Conservation (phyloP, 768 basidiomycete genomes). For the Leccinum pellstonianum region DNA sequence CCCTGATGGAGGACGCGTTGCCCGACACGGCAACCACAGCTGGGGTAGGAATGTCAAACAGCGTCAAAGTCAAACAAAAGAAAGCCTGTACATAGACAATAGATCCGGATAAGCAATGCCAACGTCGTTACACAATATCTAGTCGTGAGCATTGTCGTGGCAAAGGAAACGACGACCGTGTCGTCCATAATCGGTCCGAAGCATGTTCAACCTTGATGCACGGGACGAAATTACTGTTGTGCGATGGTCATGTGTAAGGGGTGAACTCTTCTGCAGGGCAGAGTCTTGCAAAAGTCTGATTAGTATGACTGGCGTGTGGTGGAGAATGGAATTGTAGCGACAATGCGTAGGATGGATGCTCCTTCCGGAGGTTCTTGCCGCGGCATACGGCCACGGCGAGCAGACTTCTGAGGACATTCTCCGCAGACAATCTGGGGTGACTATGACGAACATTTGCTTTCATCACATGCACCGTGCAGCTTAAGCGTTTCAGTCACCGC, state of each 20-base stretch:
- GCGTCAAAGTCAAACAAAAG: conserved; percentile 3
- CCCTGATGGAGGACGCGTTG: conserved; percentile 66
- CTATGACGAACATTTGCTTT: conserved; percentile 63
- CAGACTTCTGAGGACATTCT: conserved; percentile 59
- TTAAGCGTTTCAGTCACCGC: conserved; percentile 66
- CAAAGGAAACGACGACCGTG: conserved; percentile 68
- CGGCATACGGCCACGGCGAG: conserved; percentile 58
- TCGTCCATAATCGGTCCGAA: conserved; percentile 56
- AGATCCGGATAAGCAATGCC: conserved; percentile 67
- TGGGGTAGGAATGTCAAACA: conserved; percentile 27
- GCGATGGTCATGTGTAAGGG: conserved; percentile 36
- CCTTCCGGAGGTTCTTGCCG: conserved; percentile 37
- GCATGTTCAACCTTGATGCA: conserved; percentile 37
- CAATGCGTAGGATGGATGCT: conserved; percentile 42
- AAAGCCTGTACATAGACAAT: conserved; percentile 60
- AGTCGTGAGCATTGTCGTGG: conserved; percentile 68
- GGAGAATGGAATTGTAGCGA: conserved; percentile 68
- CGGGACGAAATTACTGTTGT: conserved; percentile 42
- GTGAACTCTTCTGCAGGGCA: conserved; percentile 52
- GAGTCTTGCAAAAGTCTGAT: conserved; percentile 56
- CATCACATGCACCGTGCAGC: conserved; percentile 48
- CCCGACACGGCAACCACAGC: conserved; percentile 77
- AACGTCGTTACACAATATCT: conserved; percentile 76
- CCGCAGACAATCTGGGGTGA: conserved; percentile 58
- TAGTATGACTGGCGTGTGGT: conserved; percentile 52